phyloP scores from a whole-genome alignment of 2,329 filamentous ascomycete genomes.

The Capronia americana region DNA sequence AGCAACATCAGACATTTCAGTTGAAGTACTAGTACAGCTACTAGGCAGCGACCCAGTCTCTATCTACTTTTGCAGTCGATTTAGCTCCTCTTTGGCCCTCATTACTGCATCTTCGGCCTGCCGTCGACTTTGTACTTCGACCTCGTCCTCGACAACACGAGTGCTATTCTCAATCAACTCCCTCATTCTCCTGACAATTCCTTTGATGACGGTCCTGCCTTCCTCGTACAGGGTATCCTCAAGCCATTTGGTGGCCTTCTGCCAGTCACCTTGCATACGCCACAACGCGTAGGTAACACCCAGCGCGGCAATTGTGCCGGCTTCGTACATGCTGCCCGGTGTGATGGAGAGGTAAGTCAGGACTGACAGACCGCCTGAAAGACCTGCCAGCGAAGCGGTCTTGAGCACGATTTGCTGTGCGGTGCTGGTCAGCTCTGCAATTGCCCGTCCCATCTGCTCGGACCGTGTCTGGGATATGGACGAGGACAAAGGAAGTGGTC shows the following conservation, averaged over 20 bases:
- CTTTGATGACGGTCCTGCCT: conserved; percentile 61
- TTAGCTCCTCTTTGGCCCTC: conserved; percentile 55
- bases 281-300: conserved; percentile 64
- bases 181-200: conserved; percentile 59
- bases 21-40: not conserved
- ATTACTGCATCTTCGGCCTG: conserved; percentile 54
- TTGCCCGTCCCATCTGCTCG: conserved; percentile 68
- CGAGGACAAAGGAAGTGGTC: conserved; percentile 68
- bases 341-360: conserved; percentile 63
- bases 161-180: conserved; percentile 55
- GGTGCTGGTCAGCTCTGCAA: conserved; percentile 73
- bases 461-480: conserved; percentile 75
- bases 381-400: conserved; percentile 70
- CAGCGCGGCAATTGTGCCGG: conserved; percentile 64
- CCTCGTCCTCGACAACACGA: conserved; percentile 44
- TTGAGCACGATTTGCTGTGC: conserved; percentile 78
- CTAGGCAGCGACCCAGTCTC: not conserved
- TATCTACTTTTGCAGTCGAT: conserved; percentile 27
- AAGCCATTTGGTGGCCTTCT: conserved; percentile 59
- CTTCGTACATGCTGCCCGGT: conserved; percentile 61
- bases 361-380: conserved; percentile 59
- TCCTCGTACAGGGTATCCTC: conserved; percentile 62
- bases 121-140: conserved; percentile 46
- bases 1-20: conserved; percentile 1
- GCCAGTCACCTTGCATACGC: conserved; percentile 66